Evolutionary conservation across 2,329 filamentous ascomycete species (phyloP), one percentile per base, ranked within the genome.

Genomic region (Colletotrichum chlorophyti): DNA sequence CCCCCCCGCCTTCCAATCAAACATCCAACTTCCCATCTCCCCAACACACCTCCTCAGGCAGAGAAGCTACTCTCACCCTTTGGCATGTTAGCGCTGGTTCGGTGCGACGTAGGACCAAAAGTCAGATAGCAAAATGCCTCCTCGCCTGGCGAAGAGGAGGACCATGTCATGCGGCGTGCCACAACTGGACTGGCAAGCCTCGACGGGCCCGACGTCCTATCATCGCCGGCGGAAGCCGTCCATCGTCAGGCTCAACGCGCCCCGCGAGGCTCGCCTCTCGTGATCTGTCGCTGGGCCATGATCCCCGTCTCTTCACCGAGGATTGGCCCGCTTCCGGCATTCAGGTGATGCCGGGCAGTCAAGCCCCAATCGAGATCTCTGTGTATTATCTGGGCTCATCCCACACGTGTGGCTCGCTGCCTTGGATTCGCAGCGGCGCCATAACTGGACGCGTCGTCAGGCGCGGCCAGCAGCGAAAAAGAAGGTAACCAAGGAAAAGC

Each of bases 341-440:
- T 38, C 35, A 53, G 54, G 49, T 58, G 49, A 53, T 47, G 38
- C 19, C 32, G 15, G 17, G 21, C 40, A 41, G 47, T 47, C n/a
- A 58, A 54, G 55, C 37, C 50, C 29, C 43, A 55, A 55, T 59
- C 55, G 55, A 49, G 43, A 55, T 54, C 24, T 14, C n/a, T n/a
- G n/a, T n/a, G n/a, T n/a, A n/a, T n/a, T n/a, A n/a, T n/a, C n/a
- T n/a, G n/a, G n/a, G n/a, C n/a, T n/a, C n/a, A n/a, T n/a, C n/a
- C n/a, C n/a, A n/a, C n/a, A 45, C 54, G 48, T 58, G 54, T 42
- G 42, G 26, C 40, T 24, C 21, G 19, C 40, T 37, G 12, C 53
- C 47, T 26, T 35, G 47, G 24, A 19, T 32, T 29, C 31, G 41
- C 29, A 34, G 43, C n/a, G n/a, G n/a, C n/a, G n/a, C n/a, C n/a